Evolutionary conservation across 1,284 basidiomycete genomes (phyloP).

Genomic region (Sanguinoderma infundibulare): DNA sequence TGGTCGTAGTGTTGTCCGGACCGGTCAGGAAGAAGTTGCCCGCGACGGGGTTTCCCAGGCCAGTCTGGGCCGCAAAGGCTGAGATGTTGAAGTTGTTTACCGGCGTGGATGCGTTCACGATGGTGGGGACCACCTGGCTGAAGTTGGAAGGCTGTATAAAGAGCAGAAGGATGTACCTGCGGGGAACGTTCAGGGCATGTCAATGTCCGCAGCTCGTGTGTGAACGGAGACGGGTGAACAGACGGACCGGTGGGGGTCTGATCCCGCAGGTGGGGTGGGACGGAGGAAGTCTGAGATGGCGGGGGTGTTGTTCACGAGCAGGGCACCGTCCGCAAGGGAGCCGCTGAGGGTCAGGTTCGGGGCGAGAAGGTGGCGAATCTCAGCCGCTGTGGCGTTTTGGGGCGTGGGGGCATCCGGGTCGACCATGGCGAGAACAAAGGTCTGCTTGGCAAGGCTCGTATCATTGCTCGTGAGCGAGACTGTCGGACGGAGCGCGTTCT

Average conservation of each 20-base stretch:
- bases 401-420: constrained; percentile 56
- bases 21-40: constrained; percentile 38
- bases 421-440: constrained; percentile 50
- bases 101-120: constrained; percentile 31
- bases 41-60: constrained; percentile 34
- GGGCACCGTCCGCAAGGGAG: constrained; percentile 20
- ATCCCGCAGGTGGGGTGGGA: constrained; percentile 49
- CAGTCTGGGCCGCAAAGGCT: constrained; percentile 31
- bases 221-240: neutral
- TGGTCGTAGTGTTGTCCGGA: constrained; percentile 26
- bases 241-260: constrained; percentile 51
- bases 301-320: constrained; percentile 43
- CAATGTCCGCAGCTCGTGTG: neutral
- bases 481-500: constrained; percentile 42
- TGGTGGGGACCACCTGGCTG: constrained; percentile 17
- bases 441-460: constrained; percentile 31
- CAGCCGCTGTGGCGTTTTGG: constrained; percentile 42
- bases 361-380: constrained; percentile 51
- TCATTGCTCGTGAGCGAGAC: constrained; percentile 41
- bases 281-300: constrained; percentile 44
- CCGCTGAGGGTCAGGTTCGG: constrained; percentile 43
- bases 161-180: constrained; percentile 34
- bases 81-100: constrained; percentile 36
- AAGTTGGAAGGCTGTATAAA: constrained; percentile 36
- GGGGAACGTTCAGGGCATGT: neutral